Base-by-base conservation (phyloP, 2,329 filamentous ascomycete species). In the Emmonsiellopsis sp. region DNA sequence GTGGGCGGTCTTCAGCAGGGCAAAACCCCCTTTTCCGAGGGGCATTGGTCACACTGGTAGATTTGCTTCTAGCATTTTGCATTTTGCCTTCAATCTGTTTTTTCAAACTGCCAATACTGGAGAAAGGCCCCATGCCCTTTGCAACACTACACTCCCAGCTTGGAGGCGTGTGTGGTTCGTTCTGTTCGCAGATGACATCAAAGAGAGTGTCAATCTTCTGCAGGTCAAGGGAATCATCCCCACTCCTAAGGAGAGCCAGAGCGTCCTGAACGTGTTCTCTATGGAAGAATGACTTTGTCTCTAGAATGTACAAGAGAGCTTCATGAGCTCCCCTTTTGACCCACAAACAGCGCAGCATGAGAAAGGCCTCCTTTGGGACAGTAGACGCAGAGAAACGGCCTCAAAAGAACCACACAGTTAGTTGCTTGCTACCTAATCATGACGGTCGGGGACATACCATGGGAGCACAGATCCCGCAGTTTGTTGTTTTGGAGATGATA, bases 91-190 rank as follows among this genome's bases (percentile, higher is more conserved):
- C 16, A 1, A 57, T 10, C 30, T 57, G 55, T 26, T 30, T 45
- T 2, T 49, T 13, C 30, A 57, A 10, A 44, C 15, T 53, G 37
- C 49, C 30, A 5, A 57, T 40, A 15, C 50, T 44, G 1, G 49
- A 52, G 34, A 57, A 57, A 11, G 55, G 55, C 20, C 55, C 55
- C 4, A 54, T 30, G n/a, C 11, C 34, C 44, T 50, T 49, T 9
- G 55, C 55, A 50, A 56, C 35, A 1, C 48, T 54, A 9, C 47
- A 41, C 5, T 6, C 13, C 9, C 35, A 54, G 20, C 50, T 13
- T 8, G 20, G 55, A 38, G 11, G 7, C 7, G 11, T 11, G 34
- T 7, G 7, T 7, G 13, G 34, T 42, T 16, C 16, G 40, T 16
- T 42, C 31, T 26, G 43, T 26, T 48, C 13, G 32, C 51, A 53